Evolutionary conservation across 495 filamentous ascomycete species (phyloP).

Genomic region (Penicilliopsis zonata): DNA sequence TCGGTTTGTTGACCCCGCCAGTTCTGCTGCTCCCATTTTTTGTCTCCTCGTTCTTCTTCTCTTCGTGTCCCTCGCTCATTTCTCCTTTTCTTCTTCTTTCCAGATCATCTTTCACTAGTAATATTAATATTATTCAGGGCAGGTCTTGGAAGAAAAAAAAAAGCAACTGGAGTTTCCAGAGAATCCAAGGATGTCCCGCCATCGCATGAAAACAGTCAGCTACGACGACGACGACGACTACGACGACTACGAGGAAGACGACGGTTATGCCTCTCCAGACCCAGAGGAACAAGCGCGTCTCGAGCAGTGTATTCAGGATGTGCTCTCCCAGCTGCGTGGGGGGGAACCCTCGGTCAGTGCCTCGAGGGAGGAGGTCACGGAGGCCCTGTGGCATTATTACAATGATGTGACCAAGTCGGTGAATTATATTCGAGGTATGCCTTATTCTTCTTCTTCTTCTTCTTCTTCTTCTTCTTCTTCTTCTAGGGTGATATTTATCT

Average conservation of each 20-base stretch:
- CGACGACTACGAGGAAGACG: conserved; percentile 32
- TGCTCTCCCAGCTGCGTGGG: conserved; percentile 24
- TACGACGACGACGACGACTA: conserved; percentile 37
- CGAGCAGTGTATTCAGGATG: conserved; percentile 25
- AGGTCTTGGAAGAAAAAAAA: too few relatives aligned
- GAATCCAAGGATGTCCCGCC: conserved; percentile 29
- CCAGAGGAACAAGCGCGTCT: conserved; percentile 32
- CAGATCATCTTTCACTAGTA: too few relatives aligned
- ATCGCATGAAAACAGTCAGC: conserved; percentile 33
- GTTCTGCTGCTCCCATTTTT: too few relatives aligned
- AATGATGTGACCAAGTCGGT: conserved; percentile 82
- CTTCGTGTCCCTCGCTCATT: neutral
- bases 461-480: too few relatives aligned
- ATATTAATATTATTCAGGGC: too few relatives aligned
- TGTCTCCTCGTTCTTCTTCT: conserved; percentile 1
- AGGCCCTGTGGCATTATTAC: conserved; percentile 90
- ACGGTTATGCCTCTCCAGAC: conserved; percentile 30
- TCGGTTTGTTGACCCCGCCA: too few relatives aligned
- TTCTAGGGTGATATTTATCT: too few relatives aligned
- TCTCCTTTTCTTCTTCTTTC: neutral
- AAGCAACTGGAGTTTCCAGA: too few relatives aligned
- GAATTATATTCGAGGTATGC: conserved; percentile 58
- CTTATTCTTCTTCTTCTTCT: neutral
- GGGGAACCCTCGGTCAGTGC: conserved; percentile 29
- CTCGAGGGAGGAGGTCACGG: conserved; percentile 58